Evolutionary conservation across 495 filamentous ascomycete genomes (phyloP).

Genomic region (Talaromyces thailandensis): DNA sequence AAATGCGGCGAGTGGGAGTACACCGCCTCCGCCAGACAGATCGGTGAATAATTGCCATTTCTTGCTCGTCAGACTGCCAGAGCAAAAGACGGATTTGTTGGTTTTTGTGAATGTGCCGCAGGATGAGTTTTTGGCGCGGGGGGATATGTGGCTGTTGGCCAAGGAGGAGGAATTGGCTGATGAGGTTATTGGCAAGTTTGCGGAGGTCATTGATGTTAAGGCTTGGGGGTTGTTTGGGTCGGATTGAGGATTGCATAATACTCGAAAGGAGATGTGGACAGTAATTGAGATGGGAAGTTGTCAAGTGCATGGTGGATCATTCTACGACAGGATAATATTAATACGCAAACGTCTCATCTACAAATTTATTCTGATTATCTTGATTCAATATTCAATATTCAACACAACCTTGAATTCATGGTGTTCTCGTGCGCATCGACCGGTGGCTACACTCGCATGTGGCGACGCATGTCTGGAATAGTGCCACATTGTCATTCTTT

Average conservation of each 20-base stretch:
- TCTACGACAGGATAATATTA: neutral
- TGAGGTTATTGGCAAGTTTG: slow-evolving; percentile 53
- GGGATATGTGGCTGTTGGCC: slow-evolving; percentile 28
- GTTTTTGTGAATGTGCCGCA: slow-evolving; percentile 87
- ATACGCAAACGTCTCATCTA: too few species aligned
- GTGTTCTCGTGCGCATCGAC: neutral
- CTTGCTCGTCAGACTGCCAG: slow-evolving; percentile 59
- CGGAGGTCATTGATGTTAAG: slow-evolving; percentile 62
- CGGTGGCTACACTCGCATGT: neutral
- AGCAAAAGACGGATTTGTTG: slow-evolving; percentile 74
- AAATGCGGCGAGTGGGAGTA: neutral
- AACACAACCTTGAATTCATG: too few species aligned
- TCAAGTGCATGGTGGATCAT: neutral
- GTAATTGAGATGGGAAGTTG: neutral
- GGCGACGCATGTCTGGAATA: neutral
- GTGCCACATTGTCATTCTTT: neutral
- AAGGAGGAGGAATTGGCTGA: slow-evolving; percentile 54
- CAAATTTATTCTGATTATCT: too few species aligned
- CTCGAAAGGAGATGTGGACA: too few species aligned
- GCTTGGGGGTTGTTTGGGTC: slow-evolving; percentile 74
- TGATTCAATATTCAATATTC: too few species aligned
- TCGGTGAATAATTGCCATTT: slow-evolving; percentile 25
- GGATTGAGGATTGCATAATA: neutral
- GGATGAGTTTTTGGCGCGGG: slow-evolving; percentile 49
- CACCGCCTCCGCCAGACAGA: slow-evolving; percentile 7